phyloP scores from a whole-genome alignment of 345 rosid genomes.

The Arabidopsis arenosa region DNA sequence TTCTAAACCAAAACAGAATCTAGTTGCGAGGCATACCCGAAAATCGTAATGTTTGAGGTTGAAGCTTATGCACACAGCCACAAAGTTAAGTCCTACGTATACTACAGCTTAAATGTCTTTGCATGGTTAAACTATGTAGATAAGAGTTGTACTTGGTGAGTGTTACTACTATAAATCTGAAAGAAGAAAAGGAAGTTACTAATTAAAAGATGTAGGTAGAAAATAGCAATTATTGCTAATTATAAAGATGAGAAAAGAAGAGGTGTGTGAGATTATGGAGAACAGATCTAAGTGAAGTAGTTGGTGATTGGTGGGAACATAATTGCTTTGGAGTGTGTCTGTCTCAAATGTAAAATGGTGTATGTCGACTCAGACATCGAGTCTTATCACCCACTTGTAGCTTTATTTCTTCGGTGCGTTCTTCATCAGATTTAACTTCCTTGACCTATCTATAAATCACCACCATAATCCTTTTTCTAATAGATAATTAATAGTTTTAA shows the following conservation, averaged over 20 bases:
- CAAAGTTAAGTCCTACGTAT: not conserved
- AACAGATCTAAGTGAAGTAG: constrained; percentile 38
- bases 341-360: constrained; percentile 38
- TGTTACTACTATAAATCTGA: not conserved
- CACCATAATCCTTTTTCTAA: not conserved
- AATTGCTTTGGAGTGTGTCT: constrained; percentile 26
- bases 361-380: constrained; percentile 44
- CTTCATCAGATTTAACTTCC: constrained; percentile 43
- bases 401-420: constrained; percentile 44
- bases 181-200: constrained; percentile 7
- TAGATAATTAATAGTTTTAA: constrained; percentile 7
- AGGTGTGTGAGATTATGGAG: constrained; percentile 27
- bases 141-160: not conserved
- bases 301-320: constrained; percentile 34
- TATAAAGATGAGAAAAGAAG: constrained; percentile 22
- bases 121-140: not conserved
- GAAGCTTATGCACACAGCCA: not conserved
- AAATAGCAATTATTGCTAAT: constrained; percentile 3
- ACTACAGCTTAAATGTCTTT: not conserved
- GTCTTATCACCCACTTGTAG: constrained; percentile 43
- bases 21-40: too few species aligned
- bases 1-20: too few species aligned
- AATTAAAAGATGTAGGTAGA: constrained; percentile 1
- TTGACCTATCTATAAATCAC: constrained; percentile 28
- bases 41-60: not conserved